Evolutionary conservation across 2,329 filamentous ascomycete genomes (phyloP), one percentile per base, ranked within the genome.

Genomic region (Elsinoe australis): DNA sequence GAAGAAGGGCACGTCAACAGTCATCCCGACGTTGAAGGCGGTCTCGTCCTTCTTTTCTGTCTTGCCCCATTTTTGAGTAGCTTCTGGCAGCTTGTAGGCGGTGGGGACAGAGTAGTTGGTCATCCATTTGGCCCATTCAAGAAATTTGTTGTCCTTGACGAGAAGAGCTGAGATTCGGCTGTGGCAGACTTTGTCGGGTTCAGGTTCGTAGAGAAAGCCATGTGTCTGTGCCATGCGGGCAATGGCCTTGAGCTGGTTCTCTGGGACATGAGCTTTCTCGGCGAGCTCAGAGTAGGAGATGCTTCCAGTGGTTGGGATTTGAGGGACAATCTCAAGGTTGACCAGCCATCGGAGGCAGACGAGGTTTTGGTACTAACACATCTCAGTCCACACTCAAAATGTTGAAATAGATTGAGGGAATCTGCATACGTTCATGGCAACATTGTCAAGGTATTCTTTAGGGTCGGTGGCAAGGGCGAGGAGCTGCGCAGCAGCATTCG

Each of bases 291-390:
- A 18, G 44, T 47, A 47, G 26, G 44, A 36, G 8, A 47, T 47
- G 44, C 21, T 18, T 12, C 29, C 22, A 31, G 48, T 31, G 8
- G 41, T 35, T 29, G 55, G 55, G 21, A 56, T 42, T 34, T 51
- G 52, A 8, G 47, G 31, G 15, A 54, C 31, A 21, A 56, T 41
- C 22, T 54, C 38, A 17, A 55, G 38, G 26, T 52, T 45, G 28
- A 51, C 45, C 22, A 56, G 53, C 55, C 55, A 56, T 52, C 49
- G 51, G 6, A 55, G 44, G 42, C 55, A 54, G 19, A 51, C 54
- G 28, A 54, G 34, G 14, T 52, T 47, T 47, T 54, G 54, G 29
- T 54, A 53, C 52, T 55, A 33, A 32, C 14, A 33, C 42, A 32
- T 24, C 18, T 51, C 34, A 50, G 42, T 33, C 14, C 36, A 33